A percentile compares a stretch with the other conserved stretches of the same genome.
Conservation (phyloP, 2,329 filamentous ascomycete genomes). For the Zymoseptoria brevis region DNA sequence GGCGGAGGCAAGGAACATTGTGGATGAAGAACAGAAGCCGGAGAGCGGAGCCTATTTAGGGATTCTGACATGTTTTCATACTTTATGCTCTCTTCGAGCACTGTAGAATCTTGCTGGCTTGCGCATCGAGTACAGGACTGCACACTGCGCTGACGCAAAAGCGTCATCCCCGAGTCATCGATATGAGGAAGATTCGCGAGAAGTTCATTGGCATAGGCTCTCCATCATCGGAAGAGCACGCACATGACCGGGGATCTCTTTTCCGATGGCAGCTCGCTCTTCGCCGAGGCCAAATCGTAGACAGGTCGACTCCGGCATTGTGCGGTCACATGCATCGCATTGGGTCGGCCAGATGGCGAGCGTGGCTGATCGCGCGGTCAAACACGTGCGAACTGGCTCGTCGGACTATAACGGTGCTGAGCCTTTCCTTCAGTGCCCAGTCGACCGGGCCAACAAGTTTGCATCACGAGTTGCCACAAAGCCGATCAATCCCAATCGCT, state of each 20-base stretch:
- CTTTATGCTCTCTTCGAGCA: neutral
- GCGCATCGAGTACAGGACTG: no score
- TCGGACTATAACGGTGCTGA: no score
- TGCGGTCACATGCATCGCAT: neutral
- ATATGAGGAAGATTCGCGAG: neutral
- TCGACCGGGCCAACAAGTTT: neutral
- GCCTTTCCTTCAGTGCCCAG: neutral
- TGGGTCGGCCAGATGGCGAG: neutral
- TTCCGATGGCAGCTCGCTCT: neutral
- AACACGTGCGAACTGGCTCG: no score
- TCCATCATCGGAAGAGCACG: no score
- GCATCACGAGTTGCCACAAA: neutral
- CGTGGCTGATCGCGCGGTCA: neutral
- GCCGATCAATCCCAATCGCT: conserved; percentile 50
- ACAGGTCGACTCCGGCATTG: neutral
- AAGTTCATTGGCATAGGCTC: neutral
- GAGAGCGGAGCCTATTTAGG: neutral
- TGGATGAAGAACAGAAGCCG: neutral
- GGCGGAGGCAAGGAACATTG: neutral
- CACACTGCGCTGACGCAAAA: neutral
- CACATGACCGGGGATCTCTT: neutral
- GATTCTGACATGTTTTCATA: neutral
- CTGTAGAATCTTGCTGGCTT: no score
- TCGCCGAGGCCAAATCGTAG: neutral
- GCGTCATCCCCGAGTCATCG: neutral